Conservation (phyloP, 2,329 filamentous ascomycete genomes). For the Blumeria graminis region DNA sequence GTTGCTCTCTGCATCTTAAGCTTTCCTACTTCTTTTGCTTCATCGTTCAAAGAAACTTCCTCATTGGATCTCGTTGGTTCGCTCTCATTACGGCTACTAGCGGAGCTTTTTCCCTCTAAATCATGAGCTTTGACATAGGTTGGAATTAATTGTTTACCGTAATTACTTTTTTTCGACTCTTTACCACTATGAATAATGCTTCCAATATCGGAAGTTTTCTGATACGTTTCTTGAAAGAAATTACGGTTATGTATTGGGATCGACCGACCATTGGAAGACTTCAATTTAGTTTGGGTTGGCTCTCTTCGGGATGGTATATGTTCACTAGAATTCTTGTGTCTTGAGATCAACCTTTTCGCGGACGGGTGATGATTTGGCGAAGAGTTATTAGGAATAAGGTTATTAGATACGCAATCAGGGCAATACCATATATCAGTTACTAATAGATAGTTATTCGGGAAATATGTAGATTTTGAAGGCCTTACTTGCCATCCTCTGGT, state of each 20-base stretch:
- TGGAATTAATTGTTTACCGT: conserved; percentile 8
- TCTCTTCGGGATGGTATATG: conserved; percentile 43
- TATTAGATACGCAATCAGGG: conserved; percentile 23
- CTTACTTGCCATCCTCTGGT: conserved; percentile 35
- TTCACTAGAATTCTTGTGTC: conserved; percentile 44
- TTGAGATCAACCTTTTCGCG: conserved; percentile 26
- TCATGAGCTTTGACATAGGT: conserved; percentile 5
- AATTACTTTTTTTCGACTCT: conserved; percentile 25
- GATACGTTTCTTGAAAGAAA: conserved; percentile 61
- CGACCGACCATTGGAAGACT: conserved; percentile 47
- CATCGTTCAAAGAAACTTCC: conserved; percentile 7
- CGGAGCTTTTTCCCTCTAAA: conserved; percentile 1
- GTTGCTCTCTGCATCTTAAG: conserved; percentile 20
- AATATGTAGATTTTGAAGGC: background rate
- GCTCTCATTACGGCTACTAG: conserved; percentile 5
- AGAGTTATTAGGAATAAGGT: conserved; percentile 18
- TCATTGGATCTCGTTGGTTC: background rate
- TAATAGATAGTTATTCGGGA: conserved; percentile 13
- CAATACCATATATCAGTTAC: conserved; percentile 38
- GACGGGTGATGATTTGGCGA: conserved; percentile 6
- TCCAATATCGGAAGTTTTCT: conserved; percentile 43
- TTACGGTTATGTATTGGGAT: conserved; percentile 45
- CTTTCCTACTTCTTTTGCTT: conserved; percentile 6
- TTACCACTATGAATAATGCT: conserved; percentile 29
- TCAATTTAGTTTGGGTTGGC: conserved; percentile 51